These are phyloP conservation scores for Penicillium salamii DNA, from an alignment of 495 filamentous ascomycete species.

Conservation along the genomic window DNA sequence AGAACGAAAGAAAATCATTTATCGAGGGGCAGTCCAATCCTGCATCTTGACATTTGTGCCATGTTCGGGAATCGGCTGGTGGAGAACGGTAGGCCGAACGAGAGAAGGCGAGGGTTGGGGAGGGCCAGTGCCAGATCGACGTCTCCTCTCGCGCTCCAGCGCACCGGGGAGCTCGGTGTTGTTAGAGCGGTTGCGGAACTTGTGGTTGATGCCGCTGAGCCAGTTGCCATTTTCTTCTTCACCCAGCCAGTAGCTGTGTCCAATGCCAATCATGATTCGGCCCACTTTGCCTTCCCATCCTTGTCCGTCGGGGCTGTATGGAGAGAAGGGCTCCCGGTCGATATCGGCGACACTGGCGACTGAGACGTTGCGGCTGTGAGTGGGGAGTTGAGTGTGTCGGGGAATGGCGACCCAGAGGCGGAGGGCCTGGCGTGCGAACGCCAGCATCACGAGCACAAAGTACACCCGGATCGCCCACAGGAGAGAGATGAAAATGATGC, in stretches of 20 bases:
- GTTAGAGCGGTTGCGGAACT: slow-evolving; percentile 45
- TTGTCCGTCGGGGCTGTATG: slow-evolving; percentile 62
- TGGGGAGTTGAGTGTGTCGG: slow-evolving; percentile 43
- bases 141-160: slow-evolving; percentile 63
- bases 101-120: slow-evolving; percentile 45
- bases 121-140: slow-evolving; percentile 66
- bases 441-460: slow-evolving; percentile 74
- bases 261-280: slow-evolving; percentile 66
- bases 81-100: slow-evolving; percentile 34
- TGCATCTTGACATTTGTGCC: slow-evolving; percentile 42
- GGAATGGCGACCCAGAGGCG: slow-evolving; percentile 50
- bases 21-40: slow-evolving; percentile 38
- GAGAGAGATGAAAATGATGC: slow-evolving; percentile 66
- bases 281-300: slow-evolving; percentile 77
- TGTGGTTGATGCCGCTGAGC: slow-evolving; percentile 55
- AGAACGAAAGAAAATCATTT: slow-evolving; percentile 7
- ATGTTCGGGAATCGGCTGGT: slow-evolving; percentile 37
- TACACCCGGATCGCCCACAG: slow-evolving; percentile 75
- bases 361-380: slow-evolving; percentile 46
- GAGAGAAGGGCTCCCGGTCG: slow-evolving; percentile 69
- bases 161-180: slow-evolving; percentile 49
- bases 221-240: slow-evolving; percentile 54
- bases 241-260: slow-evolving; percentile 74
- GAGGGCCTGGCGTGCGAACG: slow-evolving; percentile 72
- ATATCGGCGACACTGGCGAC: slow-evolving; percentile 44